These are phyloP conservation scores for Pseudocercospora macadamiae DNA, from an alignment of 2,329 filamentous ascomycete species.

Conservation along the genomic window DNA sequence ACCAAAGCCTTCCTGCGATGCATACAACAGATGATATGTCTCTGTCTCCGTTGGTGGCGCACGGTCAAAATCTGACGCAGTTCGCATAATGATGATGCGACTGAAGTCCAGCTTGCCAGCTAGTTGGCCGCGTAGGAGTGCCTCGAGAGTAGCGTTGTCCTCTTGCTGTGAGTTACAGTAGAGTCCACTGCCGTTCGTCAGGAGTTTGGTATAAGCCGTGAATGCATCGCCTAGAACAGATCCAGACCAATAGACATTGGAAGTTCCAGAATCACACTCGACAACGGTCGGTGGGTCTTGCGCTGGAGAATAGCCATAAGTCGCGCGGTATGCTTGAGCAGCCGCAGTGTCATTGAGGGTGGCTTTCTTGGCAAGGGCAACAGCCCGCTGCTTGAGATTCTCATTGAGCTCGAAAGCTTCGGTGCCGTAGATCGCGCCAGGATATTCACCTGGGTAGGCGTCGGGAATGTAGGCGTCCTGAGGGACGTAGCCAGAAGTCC, in stretches of 20 bases:
- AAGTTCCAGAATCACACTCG: conserved; percentile 39
- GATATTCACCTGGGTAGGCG: conserved; percentile 25
- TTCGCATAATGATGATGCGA: conserved; percentile 39
- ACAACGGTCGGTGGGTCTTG: conserved; percentile 33
- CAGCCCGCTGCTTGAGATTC: conserved; percentile 33
- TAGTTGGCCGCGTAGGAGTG: conserved; percentile 36
- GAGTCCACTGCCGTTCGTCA: conserved; percentile 41
- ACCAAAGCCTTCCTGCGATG: conserved; percentile 64
- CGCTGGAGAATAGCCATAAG: conserved; percentile 35
- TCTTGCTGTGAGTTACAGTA: conserved; percentile 43
- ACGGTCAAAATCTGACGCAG: conserved; percentile 65
- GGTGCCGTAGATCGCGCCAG: conserved; percentile 38
- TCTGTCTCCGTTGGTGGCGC: conserved; percentile 61
- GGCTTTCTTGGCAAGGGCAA: conserved; percentile 32
- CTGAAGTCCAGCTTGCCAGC: conserved; percentile 38
- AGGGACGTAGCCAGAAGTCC: conserved; percentile 30
- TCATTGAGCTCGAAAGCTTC: conserved; percentile 43
- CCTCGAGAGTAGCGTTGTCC: conserved; percentile 42
- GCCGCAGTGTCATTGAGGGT: conserved; percentile 35
- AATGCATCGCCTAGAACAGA: conserved; percentile 35
- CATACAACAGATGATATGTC: conserved; percentile 61
- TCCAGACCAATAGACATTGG: conserved; percentile 38
- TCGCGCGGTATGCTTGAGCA: conserved; percentile 36
- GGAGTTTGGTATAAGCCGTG: conserved; percentile 34
- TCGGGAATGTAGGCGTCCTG: conserved; percentile 27